phyloP scores from a whole-genome alignment of 2,329 filamentous ascomycete species.

The Aspergillus brunneoviolaceus region DNA sequence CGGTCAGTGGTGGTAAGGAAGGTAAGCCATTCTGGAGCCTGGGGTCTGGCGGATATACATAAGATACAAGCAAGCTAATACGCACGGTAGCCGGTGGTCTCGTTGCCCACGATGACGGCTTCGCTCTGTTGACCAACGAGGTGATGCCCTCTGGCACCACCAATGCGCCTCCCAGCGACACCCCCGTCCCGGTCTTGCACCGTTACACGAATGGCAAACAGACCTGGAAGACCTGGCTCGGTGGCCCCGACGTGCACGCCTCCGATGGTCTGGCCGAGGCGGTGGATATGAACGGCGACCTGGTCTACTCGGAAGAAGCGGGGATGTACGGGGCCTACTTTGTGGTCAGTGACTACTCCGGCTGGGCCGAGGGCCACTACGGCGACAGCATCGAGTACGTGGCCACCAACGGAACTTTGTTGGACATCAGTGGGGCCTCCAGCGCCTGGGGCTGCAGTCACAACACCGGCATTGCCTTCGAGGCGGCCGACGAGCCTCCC shows the following conservation, averaged over 20 bases:
- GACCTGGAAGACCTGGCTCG: slow-evolving; percentile 60
- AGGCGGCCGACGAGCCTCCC: slow-evolving; percentile 58
- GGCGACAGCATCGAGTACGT: slow-evolving; percentile 59
- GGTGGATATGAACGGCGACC: slow-evolving; percentile 62
- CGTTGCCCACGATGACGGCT: slow-evolving; percentile 62
- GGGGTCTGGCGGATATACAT: no score
- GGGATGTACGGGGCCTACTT: slow-evolving; percentile 63
- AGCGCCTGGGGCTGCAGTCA: slow-evolving; percentile 63
- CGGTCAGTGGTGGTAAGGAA: slow-evolving; percentile 57
- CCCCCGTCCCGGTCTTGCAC: slow-evolving; percentile 59
- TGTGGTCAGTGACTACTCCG: slow-evolving; percentile 60
- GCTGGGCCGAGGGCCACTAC: slow-evolving; percentile 56
- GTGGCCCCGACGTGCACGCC: slow-evolving; percentile 55
- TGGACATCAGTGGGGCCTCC: slow-evolving; percentile 54
- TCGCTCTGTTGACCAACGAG: slow-evolving; percentile 62
- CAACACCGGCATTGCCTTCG: slow-evolving; percentile 65
- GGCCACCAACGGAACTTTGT: slow-evolving; percentile 49
- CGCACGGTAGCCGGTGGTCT: slow-evolving; percentile 54
- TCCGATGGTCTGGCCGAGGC: slow-evolving; percentile 50
- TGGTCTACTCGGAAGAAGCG: slow-evolving; percentile 58
- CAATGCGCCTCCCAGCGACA: slow-evolving; percentile 49
- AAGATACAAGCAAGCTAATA: not conserved
- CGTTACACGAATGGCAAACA: slow-evolving; percentile 57
- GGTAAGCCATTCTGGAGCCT: slow-evolving; percentile 16
- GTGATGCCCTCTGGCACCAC: slow-evolving; percentile 51